phyloP scores from a whole-genome alignment of 768 basidiomycete genomes.

The Psilocybe tampanensis region DNA sequence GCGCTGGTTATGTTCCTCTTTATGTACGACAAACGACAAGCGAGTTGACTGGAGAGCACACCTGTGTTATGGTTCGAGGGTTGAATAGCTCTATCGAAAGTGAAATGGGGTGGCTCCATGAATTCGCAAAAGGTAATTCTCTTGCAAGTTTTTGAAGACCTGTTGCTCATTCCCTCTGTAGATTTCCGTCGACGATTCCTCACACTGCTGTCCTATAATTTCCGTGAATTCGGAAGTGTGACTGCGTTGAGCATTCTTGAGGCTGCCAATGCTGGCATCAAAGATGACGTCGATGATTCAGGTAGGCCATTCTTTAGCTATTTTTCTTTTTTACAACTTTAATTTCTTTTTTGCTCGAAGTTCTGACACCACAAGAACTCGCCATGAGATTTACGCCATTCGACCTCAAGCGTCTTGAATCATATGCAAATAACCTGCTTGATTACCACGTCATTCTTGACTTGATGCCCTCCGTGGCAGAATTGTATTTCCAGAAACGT shows the following conservation, averaged over 20 bases:
- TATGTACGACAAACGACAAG: constrained; percentile 94
- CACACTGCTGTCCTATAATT: constrained; percentile 87
- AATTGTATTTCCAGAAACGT: constrained; percentile 83
- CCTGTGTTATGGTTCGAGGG: constrained; percentile 92
- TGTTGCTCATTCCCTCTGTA: constrained; percentile 27
- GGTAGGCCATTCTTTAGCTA: constrained; percentile 25
- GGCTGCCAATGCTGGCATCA: constrained; percentile 70
- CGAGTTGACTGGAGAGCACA: constrained; percentile 95
- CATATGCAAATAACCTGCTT: constrained; percentile 94
- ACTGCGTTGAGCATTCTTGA: constrained; percentile 88
- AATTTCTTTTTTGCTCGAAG: constrained; percentile 21
- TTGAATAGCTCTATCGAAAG: constrained; percentile 65
- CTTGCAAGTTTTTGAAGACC: neutral
- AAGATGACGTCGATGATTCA: constrained; percentile 41
- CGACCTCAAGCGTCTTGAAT: constrained; percentile 93
- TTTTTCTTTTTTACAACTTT: neutral
- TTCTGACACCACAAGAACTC: constrained; percentile 42
- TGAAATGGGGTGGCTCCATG: constrained; percentile 81
- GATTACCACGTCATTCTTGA: constrained; percentile 98
- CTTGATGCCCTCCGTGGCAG: constrained; percentile 77
- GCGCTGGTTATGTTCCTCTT: constrained; percentile 86
- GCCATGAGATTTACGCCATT: constrained; percentile 80
- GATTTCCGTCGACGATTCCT: constrained; percentile 95
- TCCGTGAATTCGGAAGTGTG: constrained; percentile 90
- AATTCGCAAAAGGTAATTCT: constrained; percentile 79